These are phyloP conservation scores for Coleophoma cylindrospora DNA, from an alignment of 2,329 filamentous ascomycete genomes.

Conservation along the genomic window DNA sequence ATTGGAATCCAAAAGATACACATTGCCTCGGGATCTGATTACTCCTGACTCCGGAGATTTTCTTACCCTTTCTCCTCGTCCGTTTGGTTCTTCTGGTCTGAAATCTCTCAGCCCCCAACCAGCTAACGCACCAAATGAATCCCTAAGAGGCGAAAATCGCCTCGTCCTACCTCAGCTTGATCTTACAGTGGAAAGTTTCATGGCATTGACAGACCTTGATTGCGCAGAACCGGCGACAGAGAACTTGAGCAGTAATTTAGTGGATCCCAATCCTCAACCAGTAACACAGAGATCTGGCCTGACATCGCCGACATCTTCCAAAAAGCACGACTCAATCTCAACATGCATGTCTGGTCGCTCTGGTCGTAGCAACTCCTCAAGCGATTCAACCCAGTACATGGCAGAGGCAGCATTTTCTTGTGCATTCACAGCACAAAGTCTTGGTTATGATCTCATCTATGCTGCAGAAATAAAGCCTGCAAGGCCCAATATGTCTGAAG, in stretches of 20 bases:
- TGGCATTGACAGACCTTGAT: constrained; percentile 5
- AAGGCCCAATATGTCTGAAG: constrained; percentile 11
- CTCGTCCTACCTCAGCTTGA: constrained; percentile 43
- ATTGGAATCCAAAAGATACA: neutral
- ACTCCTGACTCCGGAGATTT: constrained; percentile 31
- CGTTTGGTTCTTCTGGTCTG: constrained; percentile 15
- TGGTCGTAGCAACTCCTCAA: neutral
- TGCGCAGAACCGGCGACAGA: neutral
- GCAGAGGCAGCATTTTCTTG: constrained; percentile 21
- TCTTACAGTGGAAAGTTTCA: constrained; percentile 17
- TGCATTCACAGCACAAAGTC: constrained; percentile 15
- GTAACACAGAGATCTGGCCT: no score
- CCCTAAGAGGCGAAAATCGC: neutral
- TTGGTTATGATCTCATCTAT: constrained; percentile 26
- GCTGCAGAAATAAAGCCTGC: constrained; percentile 11
- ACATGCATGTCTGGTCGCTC: neutral
- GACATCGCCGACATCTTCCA: neutral
- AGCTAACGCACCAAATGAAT: constrained; percentile 5
- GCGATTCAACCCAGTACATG: constrained; percentile 1
- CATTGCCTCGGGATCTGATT: constrained; percentile 2
- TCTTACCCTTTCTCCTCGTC: neutral
- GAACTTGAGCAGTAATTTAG: neutral
- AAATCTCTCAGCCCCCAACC: constrained; percentile 9
- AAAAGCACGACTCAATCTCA: neutral
- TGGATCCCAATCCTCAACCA: neutral